Conservation (phyloP, 495 filamentous ascomycete genomes). For the Aspergillus hancockii region DNA sequence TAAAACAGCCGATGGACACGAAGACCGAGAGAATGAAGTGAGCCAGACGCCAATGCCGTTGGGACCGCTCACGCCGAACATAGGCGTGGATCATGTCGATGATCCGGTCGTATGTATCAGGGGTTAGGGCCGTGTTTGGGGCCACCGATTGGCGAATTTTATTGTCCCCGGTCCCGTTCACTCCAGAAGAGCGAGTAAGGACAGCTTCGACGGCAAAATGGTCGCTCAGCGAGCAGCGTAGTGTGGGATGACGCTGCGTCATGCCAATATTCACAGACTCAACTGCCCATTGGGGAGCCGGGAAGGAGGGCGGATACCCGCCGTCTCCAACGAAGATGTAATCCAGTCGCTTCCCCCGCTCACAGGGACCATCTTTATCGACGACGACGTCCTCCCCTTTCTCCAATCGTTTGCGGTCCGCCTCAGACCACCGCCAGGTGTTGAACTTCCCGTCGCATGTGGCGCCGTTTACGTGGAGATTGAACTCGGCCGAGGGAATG, state of each 20-base stretch:
- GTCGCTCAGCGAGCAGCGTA: constrained; percentile 84
- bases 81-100: constrained; percentile 67
- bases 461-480: constrained; percentile 76
- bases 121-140: constrained; percentile 41
- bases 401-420: constrained; percentile 56
- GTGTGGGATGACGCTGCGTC: constrained; percentile 76
- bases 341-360: constrained; percentile 82
- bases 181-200: constrained; percentile 29
- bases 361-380: constrained; percentile 63
- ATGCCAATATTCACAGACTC: constrained; percentile 71
- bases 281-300: constrained; percentile 60
- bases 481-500: constrained; percentile 71
- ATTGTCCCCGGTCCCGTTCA: not conserved
- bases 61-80: constrained; percentile 62
- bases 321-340: constrained; percentile 79
- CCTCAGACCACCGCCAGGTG: constrained; percentile 88
- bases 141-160: constrained; percentile 17
- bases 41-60: constrained; percentile 65
- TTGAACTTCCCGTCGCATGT: constrained; percentile 86
- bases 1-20: constrained; percentile 67
- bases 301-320: constrained; percentile 33
- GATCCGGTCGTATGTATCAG: constrained; percentile 70
- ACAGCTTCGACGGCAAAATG: constrained; percentile 76
- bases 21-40: constrained; percentile 72
- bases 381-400: constrained; percentile 58